These are phyloP conservation scores for Rhynchosporium secalis DNA, from an alignment of 2,329 filamentous ascomycete species.

Conservation along the genomic window DNA sequence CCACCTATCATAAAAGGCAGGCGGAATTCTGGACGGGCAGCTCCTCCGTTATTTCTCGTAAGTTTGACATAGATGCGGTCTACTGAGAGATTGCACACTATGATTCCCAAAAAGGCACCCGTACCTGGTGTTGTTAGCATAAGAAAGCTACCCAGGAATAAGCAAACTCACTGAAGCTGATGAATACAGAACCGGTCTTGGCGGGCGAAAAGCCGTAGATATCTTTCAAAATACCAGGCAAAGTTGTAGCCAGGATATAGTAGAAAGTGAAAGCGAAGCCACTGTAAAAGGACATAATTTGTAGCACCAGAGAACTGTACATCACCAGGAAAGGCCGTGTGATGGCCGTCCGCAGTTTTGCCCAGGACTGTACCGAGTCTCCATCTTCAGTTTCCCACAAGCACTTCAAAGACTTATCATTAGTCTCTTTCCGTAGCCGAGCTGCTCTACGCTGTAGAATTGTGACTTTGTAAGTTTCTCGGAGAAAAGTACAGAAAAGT, in stretches of 20 bases:
- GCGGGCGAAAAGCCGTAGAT: constrained; percentile 48
- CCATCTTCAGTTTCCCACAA: constrained; percentile 52
- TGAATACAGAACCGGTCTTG: constrained; percentile 53
- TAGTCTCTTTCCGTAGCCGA: constrained; percentile 49
- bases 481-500: constrained; percentile 47
- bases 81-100: constrained; percentile 40
- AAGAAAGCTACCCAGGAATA: not conserved
- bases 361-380: constrained; percentile 46
- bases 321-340: constrained; percentile 45
- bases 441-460: constrained; percentile 50
- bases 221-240: constrained; percentile 45
- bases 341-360: constrained; percentile 39
- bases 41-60: constrained; percentile 22
- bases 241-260: constrained; percentile 48
- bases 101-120: constrained; percentile 44
- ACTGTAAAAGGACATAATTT: constrained; percentile 45
- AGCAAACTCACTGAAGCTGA: constrained; percentile 50
- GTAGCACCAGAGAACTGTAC: constrained; percentile 53
- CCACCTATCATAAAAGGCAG: constrained; percentile 58
- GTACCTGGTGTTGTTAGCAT: constrained; percentile 29
- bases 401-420: constrained; percentile 44
- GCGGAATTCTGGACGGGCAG: constrained; percentile 57
- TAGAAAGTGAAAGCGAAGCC: constrained; percentile 46
- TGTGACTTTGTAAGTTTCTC: constrained; percentile 61
- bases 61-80: constrained; percentile 35